A percentile compares a stretch with the other conserved stretches of the same genome.
Conservation (phyloP, 108 stramenopile species). For the Craspedostauros australis region DNA sequence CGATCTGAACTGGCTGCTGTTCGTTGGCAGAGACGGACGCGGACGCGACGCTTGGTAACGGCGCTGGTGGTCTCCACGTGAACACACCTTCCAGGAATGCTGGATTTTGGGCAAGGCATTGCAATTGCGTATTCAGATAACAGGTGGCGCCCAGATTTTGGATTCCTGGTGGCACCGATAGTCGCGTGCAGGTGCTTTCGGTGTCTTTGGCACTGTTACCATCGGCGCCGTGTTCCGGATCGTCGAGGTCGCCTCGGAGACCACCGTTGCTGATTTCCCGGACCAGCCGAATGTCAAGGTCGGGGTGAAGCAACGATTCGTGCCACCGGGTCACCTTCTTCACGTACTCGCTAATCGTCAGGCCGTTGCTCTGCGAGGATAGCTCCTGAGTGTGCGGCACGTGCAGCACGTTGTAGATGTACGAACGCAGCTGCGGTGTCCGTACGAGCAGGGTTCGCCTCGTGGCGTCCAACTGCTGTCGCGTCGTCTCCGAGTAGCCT, state of each 20-base stretch:
- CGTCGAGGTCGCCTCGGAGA: no score
- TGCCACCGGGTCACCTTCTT: slow-evolving; percentile 16
- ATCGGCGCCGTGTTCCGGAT: background rate
- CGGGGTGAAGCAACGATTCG: slow-evolving; percentile 8
- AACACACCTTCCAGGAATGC: slow-evolving; percentile 71
- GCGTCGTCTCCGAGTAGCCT: no score
- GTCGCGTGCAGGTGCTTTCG: no score
- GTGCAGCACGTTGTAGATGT: no score
- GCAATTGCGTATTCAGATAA: slow-evolving; percentile 84
- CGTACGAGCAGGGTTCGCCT: no score
- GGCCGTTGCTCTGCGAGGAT: no score
- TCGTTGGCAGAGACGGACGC: background rate
- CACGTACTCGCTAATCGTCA: slow-evolving; percentile 14
- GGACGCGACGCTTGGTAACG: background rate
- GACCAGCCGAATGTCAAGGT: no score
- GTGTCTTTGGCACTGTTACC: background rate
- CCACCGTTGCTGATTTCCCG: no score
- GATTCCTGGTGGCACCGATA: slow-evolving; percentile 66
- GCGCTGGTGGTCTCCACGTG: slow-evolving; percentile 41
- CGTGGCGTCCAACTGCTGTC: no score
- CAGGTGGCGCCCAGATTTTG: slow-evolving; percentile 85
- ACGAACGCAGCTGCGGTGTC: no score
- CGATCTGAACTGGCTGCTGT: background rate
- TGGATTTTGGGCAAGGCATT: slow-evolving; percentile 79
- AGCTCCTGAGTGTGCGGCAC: no score